These are phyloP conservation scores for Biscogniauxia mediterranea DNA, from an alignment of 2,329 filamentous ascomycete species.

Conservation along the genomic window DNA sequence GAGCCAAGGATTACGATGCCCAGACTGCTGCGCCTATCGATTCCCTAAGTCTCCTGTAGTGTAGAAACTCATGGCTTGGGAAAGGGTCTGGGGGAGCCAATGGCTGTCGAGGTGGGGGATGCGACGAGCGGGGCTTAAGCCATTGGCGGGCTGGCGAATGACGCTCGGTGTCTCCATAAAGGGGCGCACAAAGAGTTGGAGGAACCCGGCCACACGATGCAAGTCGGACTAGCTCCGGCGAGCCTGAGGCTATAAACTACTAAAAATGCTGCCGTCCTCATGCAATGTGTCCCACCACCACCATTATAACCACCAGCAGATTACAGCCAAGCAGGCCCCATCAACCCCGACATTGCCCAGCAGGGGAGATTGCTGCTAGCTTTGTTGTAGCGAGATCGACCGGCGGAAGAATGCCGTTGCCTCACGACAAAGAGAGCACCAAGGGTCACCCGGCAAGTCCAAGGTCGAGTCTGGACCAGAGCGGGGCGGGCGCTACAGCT, in stretches of 20 bases:
- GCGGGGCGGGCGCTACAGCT: not conserved
- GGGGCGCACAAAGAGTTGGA: conserved; percentile 2
- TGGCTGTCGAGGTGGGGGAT: not conserved
- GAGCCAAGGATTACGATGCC: conserved; percentile 2
- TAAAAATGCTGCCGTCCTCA: not conserved
- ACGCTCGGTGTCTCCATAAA: not conserved
- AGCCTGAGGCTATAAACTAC: not conserved
- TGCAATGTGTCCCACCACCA: not conserved
- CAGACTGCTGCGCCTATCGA: not conserved
- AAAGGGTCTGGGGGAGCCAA: not conserved
- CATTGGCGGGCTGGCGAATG: not conserved
- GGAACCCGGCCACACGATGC: conserved; percentile 1
- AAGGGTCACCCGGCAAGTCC: not conserved
- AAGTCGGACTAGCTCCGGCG: not conserved
- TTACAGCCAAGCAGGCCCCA: not conserved
- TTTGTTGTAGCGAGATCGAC: not conserved
- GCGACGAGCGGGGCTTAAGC: conserved; percentile 1
- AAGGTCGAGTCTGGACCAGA: not conserved
- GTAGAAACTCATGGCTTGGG: not conserved
- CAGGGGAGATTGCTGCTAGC: no score
- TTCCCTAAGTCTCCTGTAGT: not conserved
- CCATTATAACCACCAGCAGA: not conserved
- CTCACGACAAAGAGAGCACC: not conserved
- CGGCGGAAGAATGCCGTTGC: not conserved
- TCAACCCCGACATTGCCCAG: no score